Percentiles rank a stretch among this genome's conserved stretches.
phyloP scores from a whole-genome alignment of 116 monocot genomes.

The Phalaenopsis hybrid region DNA sequence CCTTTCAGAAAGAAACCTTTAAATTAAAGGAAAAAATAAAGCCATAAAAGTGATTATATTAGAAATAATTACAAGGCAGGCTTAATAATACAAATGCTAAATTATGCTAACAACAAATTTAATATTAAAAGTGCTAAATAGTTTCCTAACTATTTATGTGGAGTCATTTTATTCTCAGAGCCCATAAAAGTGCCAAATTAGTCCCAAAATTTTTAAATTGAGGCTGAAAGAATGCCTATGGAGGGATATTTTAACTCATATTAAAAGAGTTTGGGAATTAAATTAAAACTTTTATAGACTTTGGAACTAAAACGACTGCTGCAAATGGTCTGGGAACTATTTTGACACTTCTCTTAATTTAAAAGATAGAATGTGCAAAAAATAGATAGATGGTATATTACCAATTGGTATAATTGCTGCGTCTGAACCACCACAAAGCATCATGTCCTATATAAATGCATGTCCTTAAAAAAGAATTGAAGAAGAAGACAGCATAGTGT shows the following conservation, averaged over 20 bases:
- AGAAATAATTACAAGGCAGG: background rate
- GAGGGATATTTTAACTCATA: too few species aligned
- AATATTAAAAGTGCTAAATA: too few species aligned
- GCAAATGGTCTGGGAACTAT: too few species aligned
- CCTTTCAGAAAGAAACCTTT: background rate
- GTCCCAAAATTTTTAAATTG: too few species aligned
- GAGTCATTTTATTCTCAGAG: too few species aligned
- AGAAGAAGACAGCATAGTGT: background rate
- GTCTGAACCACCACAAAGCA: slow-evolving; percentile 98
- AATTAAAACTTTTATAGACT: too few species aligned
- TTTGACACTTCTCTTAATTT: too few species aligned
- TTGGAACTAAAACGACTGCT: too few species aligned
- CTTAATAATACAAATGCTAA: background rate
- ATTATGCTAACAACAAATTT: background rate
- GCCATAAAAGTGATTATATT: background rate
- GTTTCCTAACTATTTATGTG: too few species aligned
- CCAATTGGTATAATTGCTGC: slow-evolving; percentile 95
- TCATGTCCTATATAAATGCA: slow-evolving; percentile 57
- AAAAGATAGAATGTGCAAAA: background rate
- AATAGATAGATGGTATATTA: slow-evolving; percentile 16
- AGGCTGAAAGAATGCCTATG: too few species aligned
- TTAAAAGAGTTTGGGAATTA: too few species aligned
- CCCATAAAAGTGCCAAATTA: too few species aligned
- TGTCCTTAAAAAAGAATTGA: background rate
- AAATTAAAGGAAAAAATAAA: background rate